A percentile compares a stretch with the other conserved stretches of the same genome.
phyloP scores from a whole-genome alignment of 441 rosid genomes.

The Erodium texanum region DNA sequence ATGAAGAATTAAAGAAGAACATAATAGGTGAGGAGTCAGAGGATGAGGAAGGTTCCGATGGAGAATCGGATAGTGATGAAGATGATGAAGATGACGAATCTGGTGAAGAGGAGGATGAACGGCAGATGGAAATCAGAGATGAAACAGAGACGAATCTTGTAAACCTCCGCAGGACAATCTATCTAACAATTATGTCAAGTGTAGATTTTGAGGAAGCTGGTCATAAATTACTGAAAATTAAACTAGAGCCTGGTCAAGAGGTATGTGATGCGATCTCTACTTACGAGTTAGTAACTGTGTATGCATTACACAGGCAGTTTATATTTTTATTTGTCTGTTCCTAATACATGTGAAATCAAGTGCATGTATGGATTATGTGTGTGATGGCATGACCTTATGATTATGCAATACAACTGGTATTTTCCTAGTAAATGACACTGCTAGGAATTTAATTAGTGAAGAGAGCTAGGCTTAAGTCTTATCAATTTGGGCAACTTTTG shows the following conservation, averaged over 20 bases:
- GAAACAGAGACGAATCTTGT: slow-evolving; percentile 93
- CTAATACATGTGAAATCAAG: neutral
- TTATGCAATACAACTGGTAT: neutral
- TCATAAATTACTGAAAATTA: slow-evolving; percentile 81
- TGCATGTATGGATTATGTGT: neutral
- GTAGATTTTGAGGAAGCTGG: slow-evolving; percentile 98
- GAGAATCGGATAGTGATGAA: slow-evolving; percentile 48
- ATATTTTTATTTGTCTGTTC: neutral
- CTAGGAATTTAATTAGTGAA: neutral
- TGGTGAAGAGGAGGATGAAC: slow-evolving; percentile 67
- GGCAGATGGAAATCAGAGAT: slow-evolving; percentile 66
- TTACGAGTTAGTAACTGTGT: neutral
- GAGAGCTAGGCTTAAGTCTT: neutral
- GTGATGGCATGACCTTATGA: too few relatives aligned
- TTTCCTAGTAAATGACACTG: neutral
- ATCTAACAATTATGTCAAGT: slow-evolving; percentile 93
- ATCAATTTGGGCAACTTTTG: neutral
- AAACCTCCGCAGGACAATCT: slow-evolving; percentile 87
- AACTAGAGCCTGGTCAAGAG: slow-evolving; percentile 97
- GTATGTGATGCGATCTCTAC: slow-evolving; percentile 27
- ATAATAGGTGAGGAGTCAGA: slow-evolving; percentile 76
- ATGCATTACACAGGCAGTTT: neutral
- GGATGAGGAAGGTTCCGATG: slow-evolving; percentile 73
- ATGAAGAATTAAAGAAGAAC: slow-evolving; percentile 75
- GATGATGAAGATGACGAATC: slow-evolving; percentile 33